phyloP scores from a whole-genome alignment of 2,329 filamentous ascomycete species.

The Tolypocladium paradoxum region DNA sequence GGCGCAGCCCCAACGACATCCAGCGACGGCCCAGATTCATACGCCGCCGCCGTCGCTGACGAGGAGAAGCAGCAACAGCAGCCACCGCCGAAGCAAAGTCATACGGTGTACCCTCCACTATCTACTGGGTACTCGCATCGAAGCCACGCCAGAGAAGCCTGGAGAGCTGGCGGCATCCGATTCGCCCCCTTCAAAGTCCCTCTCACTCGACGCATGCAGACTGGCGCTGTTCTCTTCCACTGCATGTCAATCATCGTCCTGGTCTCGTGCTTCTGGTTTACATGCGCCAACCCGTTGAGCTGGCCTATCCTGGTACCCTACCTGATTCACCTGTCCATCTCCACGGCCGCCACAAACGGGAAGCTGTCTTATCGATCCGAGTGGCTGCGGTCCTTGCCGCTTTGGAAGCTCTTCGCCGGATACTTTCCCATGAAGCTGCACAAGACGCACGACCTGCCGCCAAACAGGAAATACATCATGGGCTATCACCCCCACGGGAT shows the following conservation, averaged over 20 bases:
- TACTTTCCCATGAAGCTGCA: slow-evolving; percentile 89
- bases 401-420: slow-evolving; percentile 83
- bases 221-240: slow-evolving; percentile 66
- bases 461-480: slow-evolving; percentile 87
- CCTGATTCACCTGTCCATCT: slow-evolving; percentile 72
- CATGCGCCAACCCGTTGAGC: slow-evolving; percentile 80
- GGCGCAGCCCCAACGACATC: background rate
- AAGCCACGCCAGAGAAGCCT: slow-evolving; percentile 17
- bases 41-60: slow-evolving; percentile 10
- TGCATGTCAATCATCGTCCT: slow-evolving; percentile 59
- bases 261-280: slow-evolving; percentile 77
- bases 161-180: slow-evolving; percentile 48
- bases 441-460: slow-evolving; percentile 67
- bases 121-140: slow-evolving; percentile 8
- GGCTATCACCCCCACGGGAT: slow-evolving; percentile 97
- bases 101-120: slow-evolving; percentile 17
- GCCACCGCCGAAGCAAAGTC: slow-evolving; percentile 1
- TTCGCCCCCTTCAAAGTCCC: slow-evolving; percentile 76
- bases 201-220: slow-evolving; percentile 61
- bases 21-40: slow-evolving; percentile 6
- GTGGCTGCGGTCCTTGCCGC: slow-evolving; percentile 57
- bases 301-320: slow-evolving; percentile 77
- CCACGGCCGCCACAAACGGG: slow-evolving; percentile 66
- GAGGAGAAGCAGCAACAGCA: slow-evolving; percentile 3
- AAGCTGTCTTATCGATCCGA: slow-evolving; percentile 64